Percentiles rank a stretch among this genome's conserved stretches.
phyloP scores from a whole-genome alignment of 495 filamentous ascomycete genomes.

The Penicillium daleae region DNA sequence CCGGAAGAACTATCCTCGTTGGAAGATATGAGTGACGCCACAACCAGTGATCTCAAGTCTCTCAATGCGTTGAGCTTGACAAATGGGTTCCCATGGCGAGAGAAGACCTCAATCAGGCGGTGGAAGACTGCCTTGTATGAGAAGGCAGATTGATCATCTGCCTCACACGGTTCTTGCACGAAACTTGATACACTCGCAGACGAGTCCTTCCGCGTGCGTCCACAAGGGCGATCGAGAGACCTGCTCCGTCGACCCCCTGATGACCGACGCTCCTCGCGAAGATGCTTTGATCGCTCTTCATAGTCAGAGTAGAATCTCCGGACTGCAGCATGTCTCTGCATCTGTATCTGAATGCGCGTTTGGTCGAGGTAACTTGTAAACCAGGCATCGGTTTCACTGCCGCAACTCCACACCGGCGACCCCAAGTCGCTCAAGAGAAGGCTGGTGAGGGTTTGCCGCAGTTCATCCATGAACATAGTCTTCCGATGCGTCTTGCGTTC shows the following conservation, averaged over 20 bases:
- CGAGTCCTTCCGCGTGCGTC: conserved; percentile 5
- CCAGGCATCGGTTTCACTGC: conserved; percentile 93
- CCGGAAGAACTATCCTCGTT: conserved; percentile 39
- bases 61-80: conserved; percentile 82
- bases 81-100: conserved; percentile 85
- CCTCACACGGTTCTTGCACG: not conserved
- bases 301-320: conserved; percentile 50
- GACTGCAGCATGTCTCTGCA: conserved; percentile 61
- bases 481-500: conserved; percentile 55
- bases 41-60: conserved; percentile 79
- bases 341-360: conserved; percentile 75
- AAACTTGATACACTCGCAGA: not conserved
- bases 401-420: conserved; percentile 76
- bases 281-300: conserved; percentile 38
- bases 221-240: conserved; percentile 32
- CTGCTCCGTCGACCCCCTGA: conserved; percentile 37
- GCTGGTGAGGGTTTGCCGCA: conserved; percentile 80
- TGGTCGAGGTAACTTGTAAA: conserved; percentile 76
- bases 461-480: conserved; percentile 69
- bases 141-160: conserved; percentile 49
- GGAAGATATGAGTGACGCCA: conserved; percentile 69
- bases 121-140: conserved; percentile 76
- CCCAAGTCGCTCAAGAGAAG: conserved; percentile 89
- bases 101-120: conserved; percentile 81
- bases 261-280: conserved; percentile 28